A percentile compares a stretch with the other conserved stretches of the same genome.
These are phyloP conservation scores for Juglanconis sp. DNA, from an alignment of 2,329 filamentous ascomycete species.

Conservation along the genomic window DNA sequence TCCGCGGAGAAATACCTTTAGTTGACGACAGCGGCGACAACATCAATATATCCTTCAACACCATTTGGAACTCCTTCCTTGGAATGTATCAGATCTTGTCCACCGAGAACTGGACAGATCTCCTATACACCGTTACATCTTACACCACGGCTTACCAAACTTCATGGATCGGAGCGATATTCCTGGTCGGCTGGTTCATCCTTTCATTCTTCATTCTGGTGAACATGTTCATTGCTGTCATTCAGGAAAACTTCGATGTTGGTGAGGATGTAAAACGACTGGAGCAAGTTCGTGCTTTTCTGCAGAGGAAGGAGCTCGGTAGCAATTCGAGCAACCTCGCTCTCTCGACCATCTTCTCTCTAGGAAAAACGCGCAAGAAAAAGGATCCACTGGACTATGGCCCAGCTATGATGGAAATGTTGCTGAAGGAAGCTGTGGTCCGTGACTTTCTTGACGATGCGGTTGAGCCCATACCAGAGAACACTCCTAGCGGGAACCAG, in stretches of 20 bases:
- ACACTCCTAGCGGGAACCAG: conserved; percentile 32
- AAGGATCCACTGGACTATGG: conserved; percentile 90
- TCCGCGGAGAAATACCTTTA: conserved; percentile 77
- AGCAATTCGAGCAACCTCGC: conserved; percentile 71
- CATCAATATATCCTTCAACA: conserved; percentile 74
- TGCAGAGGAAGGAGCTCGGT: conserved; percentile 85
- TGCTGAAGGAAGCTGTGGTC: conserved; percentile 93
- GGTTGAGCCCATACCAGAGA: conserved; percentile 42
- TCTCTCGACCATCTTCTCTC: conserved; percentile 66
- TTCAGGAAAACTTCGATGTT: conserved; percentile 98
- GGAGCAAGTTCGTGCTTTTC: conserved; percentile 91
- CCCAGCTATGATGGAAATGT: conserved; percentile 88
- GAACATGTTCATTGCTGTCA: conserved; percentile 99
- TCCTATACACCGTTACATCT: conserved; percentile 78
- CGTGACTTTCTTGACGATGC: conserved; percentile 87
- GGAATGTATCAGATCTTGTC: conserved; percentile 98
- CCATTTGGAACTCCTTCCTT: conserved; percentile 92
- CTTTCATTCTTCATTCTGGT: conserved; percentile 91
- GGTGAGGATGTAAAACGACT: conserved; percentile 97
- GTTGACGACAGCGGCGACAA: conserved; percentile 58
- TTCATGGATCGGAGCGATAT: conserved; percentile 89
- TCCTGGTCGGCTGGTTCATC: conserved; percentile 94
- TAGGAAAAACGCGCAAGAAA: conserved; percentile 56
- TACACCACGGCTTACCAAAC: conserved; percentile 64
- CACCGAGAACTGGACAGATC: conserved; percentile 90